Percentiles rank a stretch among this genome's conserved stretches.
Conservation (phyloP, 2,329 filamentous ascomycete species). For the Elsinoe fawcettii region DNA sequence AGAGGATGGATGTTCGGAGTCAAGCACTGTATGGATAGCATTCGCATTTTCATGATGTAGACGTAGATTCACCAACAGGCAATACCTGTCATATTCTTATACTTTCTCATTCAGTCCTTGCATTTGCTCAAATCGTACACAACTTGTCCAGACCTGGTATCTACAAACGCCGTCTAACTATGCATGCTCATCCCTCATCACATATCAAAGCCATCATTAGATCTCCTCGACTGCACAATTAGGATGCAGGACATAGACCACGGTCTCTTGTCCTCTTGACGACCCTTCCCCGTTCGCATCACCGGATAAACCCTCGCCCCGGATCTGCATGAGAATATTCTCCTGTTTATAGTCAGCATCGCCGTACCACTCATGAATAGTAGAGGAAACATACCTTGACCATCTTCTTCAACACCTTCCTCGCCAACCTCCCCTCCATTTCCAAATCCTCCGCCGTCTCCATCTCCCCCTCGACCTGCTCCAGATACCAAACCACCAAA, state of each 20-base stretch:
- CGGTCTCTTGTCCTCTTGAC: slow-evolving; percentile 44
- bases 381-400: slow-evolving; percentile 66
- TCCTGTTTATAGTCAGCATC: slow-evolving; percentile 36
- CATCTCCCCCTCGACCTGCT: slow-evolving; percentile 79
- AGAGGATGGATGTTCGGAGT: not conserved
- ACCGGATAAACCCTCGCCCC: slow-evolving; percentile 84
- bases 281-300: slow-evolving; percentile 49
- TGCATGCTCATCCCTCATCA: slow-evolving; percentile 2
- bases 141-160: slow-evolving; percentile 1
- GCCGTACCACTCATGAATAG: not conserved
- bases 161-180: not conserved
- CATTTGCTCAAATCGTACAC: not conserved
- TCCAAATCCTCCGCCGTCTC: slow-evolving; percentile 74
- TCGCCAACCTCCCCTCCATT: slow-evolving; percentile 61
- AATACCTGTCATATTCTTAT: not conserved
- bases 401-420: slow-evolving; percentile 89
- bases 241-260: slow-evolving; percentile 85
- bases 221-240: slow-evolving; percentile 74
- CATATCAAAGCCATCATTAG: not conserved
- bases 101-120: not conserved
- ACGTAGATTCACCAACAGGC: not conserved
- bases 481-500: slow-evolving; percentile 81
- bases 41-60: slow-evolving; percentile 6
- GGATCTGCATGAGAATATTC: slow-evolving; percentile 51
- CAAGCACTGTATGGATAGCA: not conserved